A percentile compares a stretch with the other conserved stretches of the same genome.
Evolutionary conservation across 2,329 filamentous ascomycete species (phyloP).

Genomic region (Raffaelea ambrosiae): DNA sequence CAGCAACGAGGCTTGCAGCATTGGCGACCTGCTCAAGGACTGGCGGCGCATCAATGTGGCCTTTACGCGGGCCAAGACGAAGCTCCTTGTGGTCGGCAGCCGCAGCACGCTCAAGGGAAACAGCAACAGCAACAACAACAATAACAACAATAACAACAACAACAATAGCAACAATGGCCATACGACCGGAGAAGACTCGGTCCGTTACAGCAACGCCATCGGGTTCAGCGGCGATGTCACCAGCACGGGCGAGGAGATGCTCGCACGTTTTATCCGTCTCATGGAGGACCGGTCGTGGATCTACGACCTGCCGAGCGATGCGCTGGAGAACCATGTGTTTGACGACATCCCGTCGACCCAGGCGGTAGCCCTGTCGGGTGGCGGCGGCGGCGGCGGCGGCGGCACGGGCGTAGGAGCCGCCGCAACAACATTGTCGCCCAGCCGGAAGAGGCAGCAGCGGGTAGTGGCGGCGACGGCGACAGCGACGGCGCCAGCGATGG

Average conservation of each 20-base stretch:
- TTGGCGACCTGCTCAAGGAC: conserved; percentile 88
- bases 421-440: neutral
- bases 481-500: conserved; percentile 11
- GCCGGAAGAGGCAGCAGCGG: conserved; percentile 4
- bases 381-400: neutral
- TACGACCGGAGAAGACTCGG: neutral
- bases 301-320: conserved; percentile 58
- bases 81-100: conserved; percentile 82
- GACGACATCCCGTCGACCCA: conserved; percentile 38
- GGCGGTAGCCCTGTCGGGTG: neutral
- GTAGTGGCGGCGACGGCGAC: too few relatives aligned
- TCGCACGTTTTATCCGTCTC: conserved; percentile 65
- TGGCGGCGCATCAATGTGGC: conserved; percentile 94
- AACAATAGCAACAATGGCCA: conserved; percentile 20
- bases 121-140: conserved; percentile 40
- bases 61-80: conserved; percentile 85
- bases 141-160: conserved; percentile 28
- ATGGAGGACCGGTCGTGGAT: conserved; percentile 77
- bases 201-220: too few relatives aligned
- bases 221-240: conserved; percentile 46
- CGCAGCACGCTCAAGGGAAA: conserved; percentile 55
- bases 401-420: too few relatives aligned
- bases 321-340: conserved; percentile 60
- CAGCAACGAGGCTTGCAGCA: conserved; percentile 69
- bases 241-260: conserved; percentile 52